Conservation (phyloP, 2,329 filamentous ascomycete genomes). For the Coleophoma crateriformis region DNA sequence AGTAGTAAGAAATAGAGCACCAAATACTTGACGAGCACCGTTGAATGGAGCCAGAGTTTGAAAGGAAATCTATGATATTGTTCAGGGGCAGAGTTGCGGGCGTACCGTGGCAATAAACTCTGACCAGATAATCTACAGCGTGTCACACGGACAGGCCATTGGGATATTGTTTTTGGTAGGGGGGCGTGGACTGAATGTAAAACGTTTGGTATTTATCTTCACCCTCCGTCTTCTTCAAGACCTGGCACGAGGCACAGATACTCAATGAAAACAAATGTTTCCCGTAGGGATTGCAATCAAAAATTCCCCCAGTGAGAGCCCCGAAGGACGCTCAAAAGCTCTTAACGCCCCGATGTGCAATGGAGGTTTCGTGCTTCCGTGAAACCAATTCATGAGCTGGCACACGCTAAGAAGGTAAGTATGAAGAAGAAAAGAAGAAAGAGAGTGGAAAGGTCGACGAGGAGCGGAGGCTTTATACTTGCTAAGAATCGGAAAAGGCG, state of each 20-base stretch:
- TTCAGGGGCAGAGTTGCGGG: no score
- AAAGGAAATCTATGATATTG: no score
- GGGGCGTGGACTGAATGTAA: no score
- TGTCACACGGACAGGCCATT: no score
- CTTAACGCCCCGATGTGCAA: constrained; percentile 51
- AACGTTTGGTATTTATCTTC: no score
- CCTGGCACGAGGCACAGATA: constrained; percentile 20
- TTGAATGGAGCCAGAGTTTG: no score
- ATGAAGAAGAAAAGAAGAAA: constrained; percentile 19
- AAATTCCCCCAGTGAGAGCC: constrained; percentile 28
- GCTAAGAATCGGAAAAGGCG: neutral
- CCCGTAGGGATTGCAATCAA: constrained; percentile 21
- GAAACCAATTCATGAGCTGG: constrained; percentile 23
- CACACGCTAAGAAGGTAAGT: constrained; percentile 29
- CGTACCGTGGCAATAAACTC: no score
- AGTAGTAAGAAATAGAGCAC: no score
- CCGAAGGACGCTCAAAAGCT: constrained; percentile 28
- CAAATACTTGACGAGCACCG: no score
- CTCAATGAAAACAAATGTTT: constrained; percentile 31
- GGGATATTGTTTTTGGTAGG: no score
- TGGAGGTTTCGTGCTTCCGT: constrained; percentile 39
- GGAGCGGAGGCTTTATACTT: constrained; percentile 4
- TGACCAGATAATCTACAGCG: no score
- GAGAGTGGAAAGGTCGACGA: constrained; percentile 2
- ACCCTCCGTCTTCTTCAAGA: constrained; percentile 27